A percentile compares a stretch with the other conserved stretches of the same genome.
These are phyloP conservation scores for Kluyveromyces dobzhanskii DNA, from an alignment of 805 yeast genomes.

Conservation along the genomic window DNA sequence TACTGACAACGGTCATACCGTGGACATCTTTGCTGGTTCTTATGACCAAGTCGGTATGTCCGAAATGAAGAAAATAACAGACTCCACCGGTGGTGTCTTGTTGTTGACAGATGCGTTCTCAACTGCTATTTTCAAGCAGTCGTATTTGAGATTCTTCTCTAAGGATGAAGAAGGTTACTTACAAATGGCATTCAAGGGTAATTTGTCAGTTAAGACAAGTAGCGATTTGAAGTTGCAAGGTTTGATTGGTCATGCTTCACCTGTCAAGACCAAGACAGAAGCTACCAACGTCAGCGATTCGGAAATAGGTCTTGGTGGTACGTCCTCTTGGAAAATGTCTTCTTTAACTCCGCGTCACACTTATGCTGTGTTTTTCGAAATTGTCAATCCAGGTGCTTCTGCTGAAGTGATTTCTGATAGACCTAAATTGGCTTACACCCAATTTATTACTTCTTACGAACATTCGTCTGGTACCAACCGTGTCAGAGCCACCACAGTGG, in stretches of 20 bases:
- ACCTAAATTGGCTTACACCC: constrained; percentile 46
- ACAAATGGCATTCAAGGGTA: constrained; percentile 85
- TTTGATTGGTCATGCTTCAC: constrained; percentile 84
- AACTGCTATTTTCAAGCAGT: constrained; percentile 88
- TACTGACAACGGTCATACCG: constrained; percentile 64
- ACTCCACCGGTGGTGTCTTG: constrained; percentile 83
- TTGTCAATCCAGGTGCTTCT: constrained; percentile 37
- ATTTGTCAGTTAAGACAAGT: constrained; percentile 78
- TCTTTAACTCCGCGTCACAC: constrained; percentile 81
- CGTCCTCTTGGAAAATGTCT: constrained; percentile 81
- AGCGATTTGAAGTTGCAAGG: constrained; percentile 86
- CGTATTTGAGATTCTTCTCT: constrained; percentile 76
- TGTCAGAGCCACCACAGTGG: constrained; percentile 82
- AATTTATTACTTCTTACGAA: constrained; percentile 86
- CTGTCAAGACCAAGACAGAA: constrained; percentile 49
- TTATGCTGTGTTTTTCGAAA: constrained; percentile 84
- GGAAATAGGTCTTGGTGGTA: constrained; percentile 90
- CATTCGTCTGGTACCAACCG: constrained; percentile 91
- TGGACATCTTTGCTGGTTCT: constrained; percentile 90
- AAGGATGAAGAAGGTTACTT: constrained; percentile 84
- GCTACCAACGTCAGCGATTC: constrained; percentile 78
- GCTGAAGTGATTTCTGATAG: constrained; percentile 15
- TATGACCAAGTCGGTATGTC: constrained; percentile 93
- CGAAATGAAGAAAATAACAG: constrained; percentile 83
- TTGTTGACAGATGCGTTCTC: constrained; percentile 89